A percentile compares a stretch with the other conserved stretches of the same genome.
These are phyloP conservation scores for Fusarium devonianum DNA, from an alignment of 2,329 filamentous ascomycete species.

Conservation along the genomic window DNA sequence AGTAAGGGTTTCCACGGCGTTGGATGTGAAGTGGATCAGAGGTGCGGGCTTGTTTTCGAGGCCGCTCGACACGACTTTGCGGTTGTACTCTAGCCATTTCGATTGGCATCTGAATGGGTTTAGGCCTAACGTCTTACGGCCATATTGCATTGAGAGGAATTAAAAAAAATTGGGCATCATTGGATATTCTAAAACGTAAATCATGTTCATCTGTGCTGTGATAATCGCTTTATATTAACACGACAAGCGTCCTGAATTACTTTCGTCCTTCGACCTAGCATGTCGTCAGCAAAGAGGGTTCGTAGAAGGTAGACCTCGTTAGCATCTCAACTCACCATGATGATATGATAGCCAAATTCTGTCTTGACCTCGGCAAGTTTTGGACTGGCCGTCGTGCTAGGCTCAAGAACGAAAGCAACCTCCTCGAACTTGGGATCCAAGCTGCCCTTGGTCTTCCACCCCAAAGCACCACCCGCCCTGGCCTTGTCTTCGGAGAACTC, in stretches of 20 bases:
- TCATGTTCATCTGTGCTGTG: constrained; percentile 5
- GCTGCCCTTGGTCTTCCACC: constrained; percentile 75
- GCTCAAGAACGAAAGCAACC: constrained; percentile 72
- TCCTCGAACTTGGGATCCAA: constrained; percentile 75
- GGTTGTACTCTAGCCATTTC: constrained; percentile 58
- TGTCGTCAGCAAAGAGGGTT: constrained; percentile 13
- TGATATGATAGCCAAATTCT: constrained; percentile 78
- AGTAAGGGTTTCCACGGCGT: constrained; percentile 56
- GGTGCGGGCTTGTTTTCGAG: constrained; percentile 46
- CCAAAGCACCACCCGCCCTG: constrained; percentile 71
- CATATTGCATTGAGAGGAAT: constrained; percentile 50
- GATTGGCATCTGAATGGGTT: constrained; percentile 55
- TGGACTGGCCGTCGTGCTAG: constrained; percentile 69
- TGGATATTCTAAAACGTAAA: constrained; percentile 27
- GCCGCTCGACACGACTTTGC: constrained; percentile 47
- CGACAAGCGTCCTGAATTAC: constrained; percentile 29
- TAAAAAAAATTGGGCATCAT: constrained; percentile 50
- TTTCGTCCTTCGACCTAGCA: constrained; percentile 52
- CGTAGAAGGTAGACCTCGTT: not conserved
- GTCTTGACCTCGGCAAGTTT: constrained; percentile 77
- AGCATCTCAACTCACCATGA: constrained; percentile 71
- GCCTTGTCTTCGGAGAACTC: constrained; percentile 82
- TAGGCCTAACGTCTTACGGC: constrained; percentile 45
- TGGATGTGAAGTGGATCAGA: constrained; percentile 52
- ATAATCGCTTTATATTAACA: not conserved